Evolutionary conservation across 352 stramenopile species (phyloP), one percentile per base, ranked within the genome.

Genomic region (Globisporangium middletonii): DNA sequence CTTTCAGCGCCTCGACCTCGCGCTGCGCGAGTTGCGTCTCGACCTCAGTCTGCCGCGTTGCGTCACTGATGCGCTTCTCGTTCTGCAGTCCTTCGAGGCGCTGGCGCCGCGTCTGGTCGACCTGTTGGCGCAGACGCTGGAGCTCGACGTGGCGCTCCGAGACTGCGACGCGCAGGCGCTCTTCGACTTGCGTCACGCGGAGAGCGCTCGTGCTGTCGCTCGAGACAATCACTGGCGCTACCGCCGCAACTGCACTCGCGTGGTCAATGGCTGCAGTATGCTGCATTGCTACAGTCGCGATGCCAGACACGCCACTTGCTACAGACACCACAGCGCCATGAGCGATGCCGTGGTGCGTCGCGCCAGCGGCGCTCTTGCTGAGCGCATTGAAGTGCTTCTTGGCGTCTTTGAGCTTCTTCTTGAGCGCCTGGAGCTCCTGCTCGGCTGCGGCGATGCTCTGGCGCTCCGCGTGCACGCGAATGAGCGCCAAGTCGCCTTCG

Each of bases 371-470:
- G 13, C 50, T 57, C 28, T 57, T 52, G 50, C 38, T 46, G 30
- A 51, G 16, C 1, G 50, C 72, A 41, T 83, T 64, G 28, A 91
- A 69, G 50, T 70, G 63, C 51, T 96, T 92, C 53, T 97, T 91
- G 61, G 86, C 86, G 0, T 89, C 83, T 52, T 96, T 81, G 43
- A 97, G 87, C 56, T 92, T 68, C 30, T 79, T 72, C 54, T 95
- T 84, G 23, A 90, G 82, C 59, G 89, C 65, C n/a, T 90, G 81
- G 70, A 98, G 84, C 58, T 88, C 75, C 37, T 70, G 68, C 55
- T 98, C 96, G 0, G 94, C 68, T 53, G 86, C 73, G 7, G 66
- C 59, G 57, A 95, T 78, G 53, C 93, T 96, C 56, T 96, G 89
- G 45, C 71, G 87, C 89, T 97, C 96, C 53, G 95, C 92, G 53